Conservation (phyloP, 164 flowering plant genomes). For the Chloranthus sessilifolius region DNA sequence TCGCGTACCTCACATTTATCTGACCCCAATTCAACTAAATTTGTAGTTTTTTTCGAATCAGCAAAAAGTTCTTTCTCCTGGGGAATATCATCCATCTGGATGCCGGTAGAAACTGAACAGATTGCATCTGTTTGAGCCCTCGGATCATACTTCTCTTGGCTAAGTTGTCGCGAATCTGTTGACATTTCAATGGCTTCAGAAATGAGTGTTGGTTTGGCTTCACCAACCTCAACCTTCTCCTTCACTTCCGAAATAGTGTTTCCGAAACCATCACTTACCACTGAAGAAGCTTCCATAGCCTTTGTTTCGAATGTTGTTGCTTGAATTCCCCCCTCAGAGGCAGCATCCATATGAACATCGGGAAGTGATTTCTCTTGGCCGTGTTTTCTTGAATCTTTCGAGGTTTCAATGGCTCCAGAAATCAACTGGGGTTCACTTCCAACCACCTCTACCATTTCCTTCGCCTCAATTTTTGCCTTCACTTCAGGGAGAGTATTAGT, state of each 20-base stretch:
- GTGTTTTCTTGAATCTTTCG: slow-evolving; percentile 9
- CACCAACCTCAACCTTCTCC: neutral
- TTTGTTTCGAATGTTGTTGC: slow-evolving; percentile 1
- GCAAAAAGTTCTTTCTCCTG: too few species aligned
- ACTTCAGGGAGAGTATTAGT: slow-evolving; percentile 1
- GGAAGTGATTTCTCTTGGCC: slow-evolving; percentile 1
- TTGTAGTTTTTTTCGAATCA: neutral
- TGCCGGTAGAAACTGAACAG: slow-evolving; percentile 4
- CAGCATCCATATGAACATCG: slow-evolving; percentile 3
- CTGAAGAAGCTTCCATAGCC: neutral
- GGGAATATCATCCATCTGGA: slow-evolving; percentile 4
- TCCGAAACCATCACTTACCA: neutral
- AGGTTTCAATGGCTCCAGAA: slow-evolving; percentile 11
- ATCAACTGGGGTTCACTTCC: slow-evolving; percentile 1
- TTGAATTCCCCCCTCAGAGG: too few species aligned
- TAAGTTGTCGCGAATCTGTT: too few species aligned
- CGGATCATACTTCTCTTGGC: too few species aligned
- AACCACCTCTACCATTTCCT: too few species aligned
- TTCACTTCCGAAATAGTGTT: neutral
- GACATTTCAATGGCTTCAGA: too few species aligned
- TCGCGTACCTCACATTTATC: neutral
- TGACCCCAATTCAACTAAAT: neutral
- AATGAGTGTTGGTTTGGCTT: neutral
- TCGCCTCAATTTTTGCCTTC: neutral
- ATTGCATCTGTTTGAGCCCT: too few species aligned